A percentile compares a stretch with the other conserved stretches of the same genome.
Evolutionary conservation across 2,329 filamentous ascomycete genomes (phyloP).

Genomic region (Fusarium musae): DNA sequence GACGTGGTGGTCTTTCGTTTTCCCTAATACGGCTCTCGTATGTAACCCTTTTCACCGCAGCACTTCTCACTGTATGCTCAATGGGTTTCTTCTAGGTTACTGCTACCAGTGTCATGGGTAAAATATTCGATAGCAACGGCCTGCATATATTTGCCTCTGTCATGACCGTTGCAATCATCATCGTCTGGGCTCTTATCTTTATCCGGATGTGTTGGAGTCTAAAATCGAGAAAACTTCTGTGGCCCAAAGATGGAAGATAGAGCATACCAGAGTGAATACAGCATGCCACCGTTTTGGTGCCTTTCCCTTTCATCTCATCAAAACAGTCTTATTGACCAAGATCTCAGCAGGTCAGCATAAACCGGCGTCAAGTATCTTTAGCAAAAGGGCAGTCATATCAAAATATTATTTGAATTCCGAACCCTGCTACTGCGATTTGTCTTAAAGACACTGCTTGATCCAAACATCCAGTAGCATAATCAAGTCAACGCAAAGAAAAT

Average conservation of each 20-base stretch:
- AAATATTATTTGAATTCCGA: background rate
- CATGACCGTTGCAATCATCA: slow-evolving; percentile 72
- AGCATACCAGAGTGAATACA: too few species aligned
- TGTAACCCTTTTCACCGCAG: background rate
- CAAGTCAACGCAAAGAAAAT: background rate
- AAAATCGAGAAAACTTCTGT: slow-evolving; percentile 73
- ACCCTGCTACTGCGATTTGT: background rate
- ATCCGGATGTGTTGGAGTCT: slow-evolving; percentile 77
- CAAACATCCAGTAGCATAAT: background rate
- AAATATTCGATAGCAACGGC: slow-evolving; percentile 66
- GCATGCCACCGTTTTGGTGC: background rate
- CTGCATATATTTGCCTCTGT: slow-evolving; percentile 75
- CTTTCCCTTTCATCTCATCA: background rate
- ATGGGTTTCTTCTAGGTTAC: slow-evolving; percentile 56
- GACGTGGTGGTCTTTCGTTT: slow-evolving; percentile 87
- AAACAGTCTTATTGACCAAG: background rate
- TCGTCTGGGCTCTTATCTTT: slow-evolving; percentile 76
- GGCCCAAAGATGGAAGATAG: slow-evolving; percentile 70
- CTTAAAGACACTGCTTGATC: background rate
- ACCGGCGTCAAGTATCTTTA: background rate
- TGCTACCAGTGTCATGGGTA: slow-evolving; percentile 77
- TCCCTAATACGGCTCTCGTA: slow-evolving; percentile 79
- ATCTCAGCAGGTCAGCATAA: background rate
- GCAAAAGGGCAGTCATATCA: background rate
- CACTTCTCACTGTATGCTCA: background rate